A percentile compares a stretch with the other conserved stretches of the same genome.
phyloP scores from a whole-genome alignment of 306 rosid species.

The Cicer arietinum region DNA sequence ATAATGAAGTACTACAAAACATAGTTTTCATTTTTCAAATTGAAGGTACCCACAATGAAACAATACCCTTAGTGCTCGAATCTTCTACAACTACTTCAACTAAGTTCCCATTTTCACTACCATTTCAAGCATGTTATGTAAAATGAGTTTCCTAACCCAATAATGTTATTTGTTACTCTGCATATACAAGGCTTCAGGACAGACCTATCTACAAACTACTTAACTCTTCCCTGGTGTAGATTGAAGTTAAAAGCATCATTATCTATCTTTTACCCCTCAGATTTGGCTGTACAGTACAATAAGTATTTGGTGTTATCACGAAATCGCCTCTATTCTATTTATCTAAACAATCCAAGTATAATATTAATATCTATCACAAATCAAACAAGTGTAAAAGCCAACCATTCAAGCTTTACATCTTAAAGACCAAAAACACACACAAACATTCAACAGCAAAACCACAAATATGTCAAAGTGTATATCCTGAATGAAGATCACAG shows the following conservation, averaged over 20 bases:
- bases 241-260: not conserved
- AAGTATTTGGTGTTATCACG: not conserved
- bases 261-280: not conserved
- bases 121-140: constrained; percentile 28
- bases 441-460: not conserved
- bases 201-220: constrained; percentile 11
- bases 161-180: not conserved
- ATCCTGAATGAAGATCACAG: constrained; percentile 27
- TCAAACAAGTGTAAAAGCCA: constrained; percentile 21
- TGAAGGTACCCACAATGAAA: constrained; percentile 18
- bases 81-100: constrained; percentile 25
- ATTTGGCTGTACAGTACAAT: not conserved
- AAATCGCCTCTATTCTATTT: constrained; percentile 20
- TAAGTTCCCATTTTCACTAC: constrained; percentile 17
- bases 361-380: constrained; percentile 27
- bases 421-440: not conserved
- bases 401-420: constrained; percentile 24
- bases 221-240: not conserved
- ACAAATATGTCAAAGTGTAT: not conserved
- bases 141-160: constrained; percentile 7
- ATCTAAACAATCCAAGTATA: constrained; percentile 30
- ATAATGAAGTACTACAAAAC: constrained; percentile 15
- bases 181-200: constrained; percentile 13
- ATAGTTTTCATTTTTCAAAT: constrained; percentile 14
- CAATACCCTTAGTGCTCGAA: not conserved